Conservation (phyloP, 1,139 yeast species). For the Magnusiomyces fungicola region DNA sequence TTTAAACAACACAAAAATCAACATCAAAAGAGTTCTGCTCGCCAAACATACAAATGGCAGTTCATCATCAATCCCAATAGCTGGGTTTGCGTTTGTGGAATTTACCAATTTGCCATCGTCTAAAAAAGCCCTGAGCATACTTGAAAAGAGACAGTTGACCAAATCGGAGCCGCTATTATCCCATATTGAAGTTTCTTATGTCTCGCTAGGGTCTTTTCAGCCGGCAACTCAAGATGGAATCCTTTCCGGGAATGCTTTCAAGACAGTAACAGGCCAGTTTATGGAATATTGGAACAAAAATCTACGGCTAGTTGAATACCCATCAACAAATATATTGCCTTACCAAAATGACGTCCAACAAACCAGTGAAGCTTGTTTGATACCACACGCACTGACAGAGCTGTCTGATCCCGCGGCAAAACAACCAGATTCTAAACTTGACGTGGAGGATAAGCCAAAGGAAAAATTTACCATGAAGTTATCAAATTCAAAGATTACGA, state of each 20-base stretch:
- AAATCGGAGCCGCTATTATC: neutral
- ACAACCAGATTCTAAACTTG: neutral
- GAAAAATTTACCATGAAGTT: neutral
- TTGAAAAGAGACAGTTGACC: neutral
- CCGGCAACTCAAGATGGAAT: constrained; percentile 9
- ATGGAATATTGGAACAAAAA: constrained; percentile 10
- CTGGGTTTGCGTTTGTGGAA: constrained; percentile 15
- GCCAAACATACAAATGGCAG: neutral
- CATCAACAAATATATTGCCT: too few relatives aligned
- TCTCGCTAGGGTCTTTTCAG: constrained; percentile 14
- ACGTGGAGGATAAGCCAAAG: neutral
- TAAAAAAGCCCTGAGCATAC: too few relatives aligned
- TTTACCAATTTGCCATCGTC: constrained; percentile 1
- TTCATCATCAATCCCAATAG: neutral
- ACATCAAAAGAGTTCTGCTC: too few relatives aligned
- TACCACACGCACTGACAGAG: too few relatives aligned
- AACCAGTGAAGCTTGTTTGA: too few relatives aligned
- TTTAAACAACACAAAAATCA: too few relatives aligned
- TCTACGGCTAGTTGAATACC: constrained; percentile 11
- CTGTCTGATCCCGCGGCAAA: too few relatives aligned
- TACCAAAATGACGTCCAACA: too few relatives aligned
- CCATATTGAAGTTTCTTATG: constrained; percentile 7
- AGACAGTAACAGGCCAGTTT: constrained; percentile 10
- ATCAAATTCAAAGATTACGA: neutral
- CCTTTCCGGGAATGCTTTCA: constrained; percentile 7